phyloP scores from a whole-genome alignment of 2,329 filamentous ascomycete genomes.

The Sclerotinia glacialis region DNA sequence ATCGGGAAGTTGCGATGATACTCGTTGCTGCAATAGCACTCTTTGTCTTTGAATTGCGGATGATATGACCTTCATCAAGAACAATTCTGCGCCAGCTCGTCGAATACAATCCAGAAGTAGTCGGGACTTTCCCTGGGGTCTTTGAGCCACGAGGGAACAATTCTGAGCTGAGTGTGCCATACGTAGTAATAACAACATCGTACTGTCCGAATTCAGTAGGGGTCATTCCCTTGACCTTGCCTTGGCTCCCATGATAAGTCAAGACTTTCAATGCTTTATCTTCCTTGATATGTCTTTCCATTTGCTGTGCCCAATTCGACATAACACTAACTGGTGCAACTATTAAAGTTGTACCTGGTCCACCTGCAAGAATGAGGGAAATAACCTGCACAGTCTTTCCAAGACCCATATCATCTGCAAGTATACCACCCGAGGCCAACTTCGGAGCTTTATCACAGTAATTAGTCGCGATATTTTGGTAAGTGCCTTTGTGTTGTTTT shows the following conservation, averaged over 20 bases:
- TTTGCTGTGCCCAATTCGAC: slow-evolving; percentile 86
- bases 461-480: slow-evolving; percentile 68
- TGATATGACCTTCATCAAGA: slow-evolving; percentile 79
- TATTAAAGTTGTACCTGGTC: slow-evolving; percentile 67
- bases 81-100: slow-evolving; percentile 75
- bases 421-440: slow-evolving; percentile 75
- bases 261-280: slow-evolving; percentile 64
- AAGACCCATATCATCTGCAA: slow-evolving; percentile 92
- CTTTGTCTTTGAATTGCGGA: slow-evolving; percentile 75
- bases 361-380: slow-evolving; percentile 63
- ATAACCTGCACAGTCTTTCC: slow-evolving; percentile 89
- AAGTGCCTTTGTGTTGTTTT: slow-evolving; percentile 44
- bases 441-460: slow-evolving; percentile 60
- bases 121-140: slow-evolving; percentile 43
- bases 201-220: slow-evolving; percentile 59
- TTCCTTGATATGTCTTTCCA: slow-evolving; percentile 65
- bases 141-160: slow-evolving; percentile 50
- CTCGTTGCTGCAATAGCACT: slow-evolving; percentile 65
- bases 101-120: slow-evolving; percentile 55
- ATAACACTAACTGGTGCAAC: slow-evolving; percentile 81
- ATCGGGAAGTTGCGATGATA: slow-evolving; percentile 68
- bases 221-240: slow-evolving; percentile 50
- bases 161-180: slow-evolving; percentile 71
- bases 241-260: slow-evolving; percentile 67
- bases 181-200: slow-evolving; percentile 80